Base-by-base conservation (phyloP, 345 rosid species). In the Populus ilicifolia region DNA sequence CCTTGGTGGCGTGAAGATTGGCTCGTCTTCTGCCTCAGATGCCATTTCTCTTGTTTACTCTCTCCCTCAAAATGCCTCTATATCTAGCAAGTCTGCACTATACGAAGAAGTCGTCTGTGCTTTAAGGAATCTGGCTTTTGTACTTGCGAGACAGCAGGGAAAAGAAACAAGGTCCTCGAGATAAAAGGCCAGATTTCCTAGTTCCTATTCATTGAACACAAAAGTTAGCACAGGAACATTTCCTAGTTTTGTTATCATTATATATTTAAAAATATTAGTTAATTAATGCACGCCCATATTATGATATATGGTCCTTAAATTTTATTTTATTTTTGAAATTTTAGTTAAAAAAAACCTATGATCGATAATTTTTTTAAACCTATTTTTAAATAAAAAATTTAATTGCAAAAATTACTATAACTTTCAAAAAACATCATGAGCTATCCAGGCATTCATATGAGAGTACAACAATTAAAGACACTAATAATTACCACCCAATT, bases 1-100 rank as follows among this genome's bases (percentile, higher is more conserved):
- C 78, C 81, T 88, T 27, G 81, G 79, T 27, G 81, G 79, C 50
- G 79, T 66, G 13, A 70, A 71, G 75, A 25, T 70, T 70, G 14
- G 74, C 76, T 82, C 88, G 43, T 63, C 46, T 27, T 82, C 83
- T 77, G 78, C 77, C 56, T 82, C 79, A n/a, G 75, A 80, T 23
- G 75, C 86, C 89, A 79, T 74, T 8, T 23, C 30, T 71, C 50
- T 30, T 50, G 33, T 76, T 0, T 73, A 44, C 67, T 61, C 30
- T 81, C 73, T 50, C 69, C 20, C 36, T 54, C 68, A 35, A 11
- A 25, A 38, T 27, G 14, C 4, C 67, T 59, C 6, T 39, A 12
- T 43, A 7, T 50, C 71, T 65, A 43, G 12, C 23, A 67, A 36
- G 30, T 41, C 23, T 72, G 81, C 29, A 70, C n/a, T 2, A 29